Conservation (phyloP, 176 grass and related monocot genomes). For the Tuctoria greenei region DNA sequence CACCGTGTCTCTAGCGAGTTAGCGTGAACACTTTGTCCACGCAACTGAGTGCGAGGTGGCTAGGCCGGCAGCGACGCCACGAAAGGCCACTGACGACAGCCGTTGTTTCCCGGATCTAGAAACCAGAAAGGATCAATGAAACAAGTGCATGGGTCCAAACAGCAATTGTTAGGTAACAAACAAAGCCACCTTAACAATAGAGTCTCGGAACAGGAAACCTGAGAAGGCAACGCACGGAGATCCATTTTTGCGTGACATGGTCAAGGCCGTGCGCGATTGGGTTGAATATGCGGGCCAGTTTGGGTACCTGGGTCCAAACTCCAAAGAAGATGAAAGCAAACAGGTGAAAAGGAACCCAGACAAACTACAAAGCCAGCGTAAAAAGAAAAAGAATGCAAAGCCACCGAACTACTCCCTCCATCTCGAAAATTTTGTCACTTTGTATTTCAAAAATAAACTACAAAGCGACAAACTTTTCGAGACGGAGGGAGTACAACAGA, state of each 20-base stretch:
- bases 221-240: neutral
- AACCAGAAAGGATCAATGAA: neutral
- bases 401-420: too few relatives aligned
- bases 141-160: neutral
- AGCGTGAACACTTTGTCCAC: constrained; percentile 3
- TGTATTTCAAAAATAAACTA: too few relatives aligned
- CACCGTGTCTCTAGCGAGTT: neutral
- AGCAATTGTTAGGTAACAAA: neutral
- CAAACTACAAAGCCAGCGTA: too few relatives aligned
- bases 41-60: neutral
- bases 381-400: neutral
- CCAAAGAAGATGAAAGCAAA: neutral
- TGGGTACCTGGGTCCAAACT: neutral
- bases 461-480: too few relatives aligned
- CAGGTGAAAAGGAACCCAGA: too few relatives aligned
- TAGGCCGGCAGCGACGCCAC: neutral
- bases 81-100: neutral
- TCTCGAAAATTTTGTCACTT: too few relatives aligned
- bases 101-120: neutral
- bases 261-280: neutral
- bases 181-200: neutral
- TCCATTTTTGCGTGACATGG: neutral
- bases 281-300: neutral
- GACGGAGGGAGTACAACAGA: too few relatives aligned
- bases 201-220: too few relatives aligned